Evolutionary conservation across 345 rosid genomes (phyloP), one percentile per base, ranked within the genome.

Genomic region (Gossypium australe): DNA sequence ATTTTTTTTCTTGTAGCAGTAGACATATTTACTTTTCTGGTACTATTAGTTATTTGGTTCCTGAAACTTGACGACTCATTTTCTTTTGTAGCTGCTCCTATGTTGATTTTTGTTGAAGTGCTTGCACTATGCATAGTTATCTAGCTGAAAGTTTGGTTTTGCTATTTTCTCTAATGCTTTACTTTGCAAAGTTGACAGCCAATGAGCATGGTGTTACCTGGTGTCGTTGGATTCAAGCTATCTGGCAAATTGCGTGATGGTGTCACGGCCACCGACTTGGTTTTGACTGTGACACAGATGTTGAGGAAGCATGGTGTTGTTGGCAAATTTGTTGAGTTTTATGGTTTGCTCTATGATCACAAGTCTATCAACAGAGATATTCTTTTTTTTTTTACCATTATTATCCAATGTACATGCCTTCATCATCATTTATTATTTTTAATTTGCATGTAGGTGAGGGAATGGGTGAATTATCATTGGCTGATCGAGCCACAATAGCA

Each of bases 151-250:
- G 58, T 41, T 20, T 67, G 43, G 25, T 38, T 3, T 22, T 71
- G 9, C 8, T 22, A 13, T 69, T 38, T 71, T 59, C 24, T 38
- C 77, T 84, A 60, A 80, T 82, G 41, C 58, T 58, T 25, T 73
- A 24, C 27, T 80, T 77, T 22, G 71, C 77, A 74, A 82, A 76
- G 11, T 77, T 75, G 71, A 79, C 81, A 93, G 94, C 88, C 94
- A 10, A 89, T 93, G 97, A 93, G 98, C 86, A 93, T 93, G 98
- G 97, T 93, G 24, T 84, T 93, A 84, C 97, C 94, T 52, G 97
- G 95, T 49, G 95, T 93, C 44, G 94, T 89, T 76, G 97, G 98
- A 24, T 91, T 91, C 82, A 89, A 90, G 78, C 84, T 93, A 73
- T 81, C 81, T 29, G 95, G 94, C 63, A 89, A 83, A 75, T 72